These are phyloP conservation scores for Nicotiana tabacum DNA, from an alignment of 257 asterid species.

Conservation along the genomic window DNA sequence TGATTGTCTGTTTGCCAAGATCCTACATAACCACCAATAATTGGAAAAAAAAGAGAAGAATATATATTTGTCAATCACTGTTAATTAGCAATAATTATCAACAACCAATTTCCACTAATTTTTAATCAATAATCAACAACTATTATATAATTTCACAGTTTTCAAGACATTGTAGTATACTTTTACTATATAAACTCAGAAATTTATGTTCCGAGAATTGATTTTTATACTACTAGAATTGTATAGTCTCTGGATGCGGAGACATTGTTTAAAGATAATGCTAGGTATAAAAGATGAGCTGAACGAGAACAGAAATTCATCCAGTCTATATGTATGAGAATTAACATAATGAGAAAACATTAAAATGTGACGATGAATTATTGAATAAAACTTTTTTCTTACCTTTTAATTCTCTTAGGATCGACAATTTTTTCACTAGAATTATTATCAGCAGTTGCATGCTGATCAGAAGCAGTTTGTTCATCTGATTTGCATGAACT, in stretches of 20 bases:
- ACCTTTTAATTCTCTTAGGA: constrained; percentile 92
- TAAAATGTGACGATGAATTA: too few species aligned
- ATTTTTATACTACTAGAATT: not conserved
- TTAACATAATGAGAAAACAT: too few species aligned
- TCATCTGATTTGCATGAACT: constrained; percentile 58
- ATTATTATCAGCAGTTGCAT: constrained; percentile 26
- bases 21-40: constrained; percentile 27
- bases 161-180: not conserved
- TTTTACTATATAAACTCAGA: not conserved
- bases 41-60: not conserved
- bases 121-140: not conserved
- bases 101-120: too few species aligned
- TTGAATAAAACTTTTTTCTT: not conserved
- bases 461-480: constrained; percentile 14
- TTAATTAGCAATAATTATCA: not conserved
- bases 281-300: not conserved
- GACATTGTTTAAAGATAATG: not conserved
- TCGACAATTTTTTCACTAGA: constrained; percentile 51
- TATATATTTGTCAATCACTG: too few species aligned
- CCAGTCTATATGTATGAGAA: too few species aligned
- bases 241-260: not conserved
- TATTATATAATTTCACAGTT: not conserved
- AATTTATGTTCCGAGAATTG: not conserved
- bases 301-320: not conserved
- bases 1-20: constrained; percentile 92